phyloP scores from a whole-genome alignment of 352 stramenopile genomes.

The Phytophthora megakarya region DNA sequence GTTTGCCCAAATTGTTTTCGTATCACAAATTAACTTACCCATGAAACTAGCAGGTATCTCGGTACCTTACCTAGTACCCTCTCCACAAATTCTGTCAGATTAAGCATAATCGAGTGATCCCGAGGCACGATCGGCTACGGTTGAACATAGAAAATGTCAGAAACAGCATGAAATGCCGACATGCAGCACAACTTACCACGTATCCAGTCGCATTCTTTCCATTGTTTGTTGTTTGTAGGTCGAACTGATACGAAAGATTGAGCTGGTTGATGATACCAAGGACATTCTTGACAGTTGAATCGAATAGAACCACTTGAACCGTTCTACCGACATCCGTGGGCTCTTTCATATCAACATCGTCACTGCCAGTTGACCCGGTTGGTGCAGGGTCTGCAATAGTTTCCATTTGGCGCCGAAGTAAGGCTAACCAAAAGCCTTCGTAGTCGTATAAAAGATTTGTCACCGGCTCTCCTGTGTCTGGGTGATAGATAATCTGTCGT shows the following conservation, averaged over 20 bases:
- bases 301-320: slow-evolving; percentile 48
- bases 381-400: slow-evolving; percentile 1
- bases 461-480: slow-evolving; percentile 70
- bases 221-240: slow-evolving; percentile 48
- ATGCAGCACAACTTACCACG: slow-evolving; percentile 44
- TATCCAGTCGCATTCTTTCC: slow-evolving; percentile 52
- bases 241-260: slow-evolving; percentile 74
- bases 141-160: slow-evolving; percentile 5
- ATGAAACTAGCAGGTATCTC: slow-evolving; percentile 35
- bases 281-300: slow-evolving; percentile 56
- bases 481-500: slow-evolving; percentile 63
- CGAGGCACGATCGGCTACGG: slow-evolving; percentile 61
- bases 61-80: slow-evolving; percentile 48
- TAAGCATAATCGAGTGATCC: slow-evolving; percentile 85
- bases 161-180: not conserved
- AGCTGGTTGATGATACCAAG: slow-evolving; percentile 55
- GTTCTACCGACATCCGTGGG: slow-evolving; percentile 6
- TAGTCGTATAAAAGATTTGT: slow-evolving; percentile 82
- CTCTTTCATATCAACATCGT: slow-evolving; percentile 37
- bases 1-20: not conserved
- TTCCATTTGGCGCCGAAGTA: slow-evolving; percentile 37
- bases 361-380: not conserved
- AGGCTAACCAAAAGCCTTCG: slow-evolving; percentile 69
- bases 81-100: slow-evolving; percentile 78
- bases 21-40: slow-evolving; percentile 43